phyloP scores from a whole-genome alignment of 2,329 filamentous ascomycete species.

The Leptographium flavum region DNA sequence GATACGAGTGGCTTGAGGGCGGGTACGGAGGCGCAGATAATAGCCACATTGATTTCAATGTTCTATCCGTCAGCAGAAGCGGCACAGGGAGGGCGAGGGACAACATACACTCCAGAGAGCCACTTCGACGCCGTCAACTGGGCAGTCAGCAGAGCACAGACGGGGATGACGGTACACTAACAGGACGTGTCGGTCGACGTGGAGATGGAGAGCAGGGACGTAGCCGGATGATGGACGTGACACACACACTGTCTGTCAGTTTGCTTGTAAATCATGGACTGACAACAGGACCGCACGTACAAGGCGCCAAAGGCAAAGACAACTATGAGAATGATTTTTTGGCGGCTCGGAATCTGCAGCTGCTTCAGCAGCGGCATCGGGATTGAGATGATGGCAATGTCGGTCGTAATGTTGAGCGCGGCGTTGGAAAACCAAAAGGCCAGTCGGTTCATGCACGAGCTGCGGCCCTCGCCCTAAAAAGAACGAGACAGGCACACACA shows the following conservation, averaged over 20 bases:
- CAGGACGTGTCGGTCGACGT: not conserved
- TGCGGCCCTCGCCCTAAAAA: constrained; percentile 1
- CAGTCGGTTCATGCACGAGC: constrained; percentile 7
- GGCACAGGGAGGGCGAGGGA: not conserved
- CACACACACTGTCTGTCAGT: not conserved
- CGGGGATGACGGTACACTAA: not conserved
- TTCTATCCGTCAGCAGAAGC: not conserved
- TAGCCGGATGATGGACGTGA: constrained; percentile 1
- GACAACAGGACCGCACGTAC: too few relatives aligned
- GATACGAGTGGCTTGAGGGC: not conserved
- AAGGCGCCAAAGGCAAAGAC: constrained; percentile 1
- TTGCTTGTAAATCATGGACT: not conserved
- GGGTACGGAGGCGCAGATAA: not conserved
- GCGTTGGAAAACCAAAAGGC: constrained; percentile 10
- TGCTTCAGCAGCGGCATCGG: constrained; percentile 4
- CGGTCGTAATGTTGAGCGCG: constrained; percentile 8
- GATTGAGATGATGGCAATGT: constrained; percentile 8
- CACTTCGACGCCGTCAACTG: not conserved
- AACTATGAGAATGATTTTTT: constrained; percentile 2
- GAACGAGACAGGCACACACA: constrained; percentile 8
- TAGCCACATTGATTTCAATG: constrained; percentile 3
- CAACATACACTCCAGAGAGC: constrained; percentile 3
- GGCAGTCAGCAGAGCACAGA: not conserved
- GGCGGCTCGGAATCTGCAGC: not conserved
- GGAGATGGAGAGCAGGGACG: not conserved